Evolutionary conservation across 441 rosid species (phyloP), one percentile per base, ranked within the genome.

Genomic region (Manihot esculenta): DNA sequence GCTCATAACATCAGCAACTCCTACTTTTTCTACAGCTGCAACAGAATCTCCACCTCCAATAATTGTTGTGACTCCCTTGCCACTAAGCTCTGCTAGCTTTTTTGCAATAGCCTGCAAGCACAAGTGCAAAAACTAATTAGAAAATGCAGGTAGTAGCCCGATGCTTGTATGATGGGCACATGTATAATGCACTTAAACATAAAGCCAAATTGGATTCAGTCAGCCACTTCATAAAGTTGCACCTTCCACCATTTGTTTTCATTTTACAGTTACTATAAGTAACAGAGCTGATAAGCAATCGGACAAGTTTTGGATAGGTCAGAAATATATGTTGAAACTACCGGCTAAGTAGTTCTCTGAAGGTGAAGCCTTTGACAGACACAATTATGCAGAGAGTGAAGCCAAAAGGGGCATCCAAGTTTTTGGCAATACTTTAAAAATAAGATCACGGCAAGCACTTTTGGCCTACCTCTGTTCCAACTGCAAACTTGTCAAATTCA

Each of bases 41-140:
- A 93, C 98, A 23, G 98, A 91, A 85, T 93, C 98, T 27, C 97
- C 97, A 53, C 98, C 98, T 68, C 97, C 97, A 1, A 93, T 93
- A 72, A 93, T 91, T 58, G 98, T 93, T 7, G 98, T 89, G 67
- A 89, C 98, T 44, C 91, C 97, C 79, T 84, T 85, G 21, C 88
- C 84, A 44, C 98, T 89, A 11, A 93, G 85, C n/a, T 82, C 92
- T 0, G 97, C 97, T 55, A 90, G 97, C 84, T 94, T 84, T 86
- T 86, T 86, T 24, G 95, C 94, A 18, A 88, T 58, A 9, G 95
- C 80, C 95, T 92, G 88, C 69, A 69, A 63, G n/a, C 30, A 72
- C 47, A 55, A 41, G 53, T n/a, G 55, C 47, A 61, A 35, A 61
- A 35, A 77, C 47, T 60, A 45, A 35, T 20, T 7, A 41, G 47